phyloP scores from a whole-genome alignment of 1,284 basidiomycete genomes.

The Hypsizygus ulmarius region DNA sequence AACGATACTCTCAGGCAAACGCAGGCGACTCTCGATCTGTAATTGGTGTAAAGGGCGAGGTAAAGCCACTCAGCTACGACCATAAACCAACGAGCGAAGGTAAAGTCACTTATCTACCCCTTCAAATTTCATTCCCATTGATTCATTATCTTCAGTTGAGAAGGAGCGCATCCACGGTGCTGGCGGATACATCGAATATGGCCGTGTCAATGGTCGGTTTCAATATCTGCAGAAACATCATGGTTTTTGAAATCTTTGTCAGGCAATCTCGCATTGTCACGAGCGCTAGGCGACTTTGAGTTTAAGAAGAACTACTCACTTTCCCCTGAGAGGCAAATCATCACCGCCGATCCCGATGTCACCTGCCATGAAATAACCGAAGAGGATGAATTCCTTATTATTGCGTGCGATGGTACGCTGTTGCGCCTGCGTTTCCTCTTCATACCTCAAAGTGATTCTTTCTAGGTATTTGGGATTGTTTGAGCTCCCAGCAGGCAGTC shows the following conservation, averaged over 20 bases:
- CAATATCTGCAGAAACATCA: background rate
- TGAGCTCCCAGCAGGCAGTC: constrained; percentile 90
- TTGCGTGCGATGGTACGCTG: constrained; percentile 91
- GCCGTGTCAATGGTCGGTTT: constrained; percentile 89
- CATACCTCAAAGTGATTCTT: constrained; percentile 14
- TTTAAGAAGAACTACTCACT: constrained; percentile 94
- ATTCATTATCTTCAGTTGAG: constrained; percentile 55
- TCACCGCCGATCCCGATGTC: constrained; percentile 94
- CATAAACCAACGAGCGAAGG: constrained; percentile 93
- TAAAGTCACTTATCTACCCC: constrained; percentile 37
- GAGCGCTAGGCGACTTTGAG: constrained; percentile 97
- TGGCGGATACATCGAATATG: constrained; percentile 98
- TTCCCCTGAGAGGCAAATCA: constrained; percentile 88
- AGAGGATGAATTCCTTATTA: constrained; percentile 94
- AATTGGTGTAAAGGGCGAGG: constrained; percentile 83
- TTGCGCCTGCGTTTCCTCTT: constrained; percentile 4
- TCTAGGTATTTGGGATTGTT: constrained; percentile 97
- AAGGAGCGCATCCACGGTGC: constrained; percentile 85
- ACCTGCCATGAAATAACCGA: constrained; percentile 75
- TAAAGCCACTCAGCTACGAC: constrained; percentile 88
- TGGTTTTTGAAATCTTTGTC: background rate
- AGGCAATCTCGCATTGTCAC: constrained; percentile 95
- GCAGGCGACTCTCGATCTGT: constrained; percentile 96
- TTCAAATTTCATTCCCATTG: constrained; percentile 7
- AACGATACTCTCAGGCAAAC: constrained; percentile 72